A percentile compares a stretch with the other conserved stretches of the same genome.
These are phyloP conservation scores for Pachyrhizus erosus DNA, from an alignment of 306 rosid genomes.

Conservation along the genomic window DNA sequence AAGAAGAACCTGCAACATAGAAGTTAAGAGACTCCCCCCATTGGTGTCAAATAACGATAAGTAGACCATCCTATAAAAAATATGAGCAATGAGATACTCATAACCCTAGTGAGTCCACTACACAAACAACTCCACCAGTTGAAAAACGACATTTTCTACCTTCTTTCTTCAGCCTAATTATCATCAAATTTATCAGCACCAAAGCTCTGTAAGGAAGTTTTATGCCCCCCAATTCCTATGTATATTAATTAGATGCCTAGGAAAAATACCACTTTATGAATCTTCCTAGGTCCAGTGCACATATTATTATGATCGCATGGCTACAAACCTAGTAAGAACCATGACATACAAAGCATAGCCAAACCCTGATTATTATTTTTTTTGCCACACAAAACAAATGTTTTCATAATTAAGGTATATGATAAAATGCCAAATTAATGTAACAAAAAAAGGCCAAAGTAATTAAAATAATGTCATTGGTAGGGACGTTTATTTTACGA, in stretches of 20 bases:
- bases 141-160: constrained; percentile 85
- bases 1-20: constrained; percentile 72
- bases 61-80: constrained; percentile 64
- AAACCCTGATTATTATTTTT: constrained; percentile 62
- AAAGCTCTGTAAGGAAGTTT: constrained; percentile 83
- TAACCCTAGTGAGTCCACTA: constrained; percentile 68
- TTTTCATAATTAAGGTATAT: not conserved
- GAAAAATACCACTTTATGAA: constrained; percentile 75
- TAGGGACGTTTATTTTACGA: too few relatives aligned
- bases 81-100: constrained; percentile 70
- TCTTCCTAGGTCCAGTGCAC: constrained; percentile 61
- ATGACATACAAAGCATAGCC: constrained; percentile 64
- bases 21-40: constrained; percentile 86
- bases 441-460: too few relatives aligned
- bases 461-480: too few relatives aligned
- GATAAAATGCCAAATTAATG: not conserved
- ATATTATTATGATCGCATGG: constrained; percentile 49
- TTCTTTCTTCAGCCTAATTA: constrained; percentile 62
- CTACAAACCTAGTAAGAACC: constrained; percentile 69
- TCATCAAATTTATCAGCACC: constrained; percentile 97
- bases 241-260: constrained; percentile 76
- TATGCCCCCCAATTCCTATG: constrained; percentile 87
- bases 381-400: not conserved
- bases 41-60: constrained; percentile 67
- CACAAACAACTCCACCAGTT: constrained; percentile 98